Evolutionary conservation across 371 early-diverging fungal genomes (phyloP).

Genomic region (Mucor sp.): DNA sequence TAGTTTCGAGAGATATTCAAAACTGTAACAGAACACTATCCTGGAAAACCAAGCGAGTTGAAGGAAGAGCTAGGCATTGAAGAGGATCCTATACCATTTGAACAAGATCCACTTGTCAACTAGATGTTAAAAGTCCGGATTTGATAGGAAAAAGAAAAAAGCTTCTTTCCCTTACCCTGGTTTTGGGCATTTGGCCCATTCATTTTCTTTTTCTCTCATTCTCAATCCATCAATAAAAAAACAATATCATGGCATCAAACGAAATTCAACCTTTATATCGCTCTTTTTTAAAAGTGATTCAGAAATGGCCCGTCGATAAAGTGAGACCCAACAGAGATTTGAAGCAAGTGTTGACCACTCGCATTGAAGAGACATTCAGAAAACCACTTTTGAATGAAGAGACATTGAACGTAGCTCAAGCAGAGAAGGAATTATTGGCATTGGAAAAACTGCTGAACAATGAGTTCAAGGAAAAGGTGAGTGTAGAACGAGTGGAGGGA

Average conservation of each 20-base stretch:
- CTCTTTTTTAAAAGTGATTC: constrained; percentile 52
- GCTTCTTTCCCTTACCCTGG: background rate
- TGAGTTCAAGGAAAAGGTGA: constrained; percentile 60
- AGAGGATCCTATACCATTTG: constrained; percentile 24
- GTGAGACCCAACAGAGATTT: constrained; percentile 63
- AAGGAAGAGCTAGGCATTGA: constrained; percentile 29
- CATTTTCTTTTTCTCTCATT: background rate
- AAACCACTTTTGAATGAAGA: constrained; percentile 23
- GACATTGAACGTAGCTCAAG: constrained; percentile 41
- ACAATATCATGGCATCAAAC: constrained; percentile 3
- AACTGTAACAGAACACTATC: constrained; percentile 22
- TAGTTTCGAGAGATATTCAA: constrained; percentile 25
- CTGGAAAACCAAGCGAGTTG: constrained; percentile 12
- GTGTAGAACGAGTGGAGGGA: background rate
- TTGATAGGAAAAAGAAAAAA: background rate
- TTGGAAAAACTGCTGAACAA: constrained; percentile 52
- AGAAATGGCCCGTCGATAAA: constrained; percentile 62
- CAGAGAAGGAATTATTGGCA: constrained; percentile 48
- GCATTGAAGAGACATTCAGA: constrained; percentile 57
- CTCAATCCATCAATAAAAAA: no score
- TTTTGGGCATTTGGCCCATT: background rate
- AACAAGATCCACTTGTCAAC: constrained; percentile 17
- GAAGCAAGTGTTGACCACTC: constrained; percentile 55
- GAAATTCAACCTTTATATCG: constrained; percentile 55
- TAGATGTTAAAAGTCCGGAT: background rate